Base-by-base conservation (phyloP, 352 stramenopile species). In the Pseudoperonospora humuli region DNA sequence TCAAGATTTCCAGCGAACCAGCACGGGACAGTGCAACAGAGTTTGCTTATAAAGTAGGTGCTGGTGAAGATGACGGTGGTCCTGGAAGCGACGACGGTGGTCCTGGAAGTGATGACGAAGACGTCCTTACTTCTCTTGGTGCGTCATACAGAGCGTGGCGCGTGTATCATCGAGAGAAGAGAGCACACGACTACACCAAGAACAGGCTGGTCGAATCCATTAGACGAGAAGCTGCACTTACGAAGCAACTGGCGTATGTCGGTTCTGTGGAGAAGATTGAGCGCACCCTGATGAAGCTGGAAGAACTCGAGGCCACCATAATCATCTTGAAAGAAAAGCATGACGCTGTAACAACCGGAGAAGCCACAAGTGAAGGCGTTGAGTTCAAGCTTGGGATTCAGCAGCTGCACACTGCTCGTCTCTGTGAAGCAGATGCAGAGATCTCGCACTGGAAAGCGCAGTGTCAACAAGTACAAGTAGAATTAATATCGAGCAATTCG, bases 161-260 rank as follows among this genome's bases (percentile, higher is more conserved):
- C 3, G 39, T 53, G 26, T 62, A 61, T 31, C 45, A 60, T 47
- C 40, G 54, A 39, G 57, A 67, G 31, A 67, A 67, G 28, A 40
- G 49, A 17, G 58, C 58, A 5, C 58, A 67, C 20, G 58, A 56
- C 21, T 64, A 64, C 44, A 67, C 54, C 23, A 67, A 61, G 32
- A 56, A 34, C 29, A 64, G 45, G 23, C 41, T 67, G 19, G 58
- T 61, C 14, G 49, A 39, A 15, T 27, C 29, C 7, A 47, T 64
- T 17, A 45, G 40, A 41, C 53, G 49, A 24, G 53, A 67, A 62
- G 10, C 44, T 29, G 26, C 23, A 9, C 28, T 60, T 21, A 10
- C 25, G 3, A 64, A 57, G 39, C 48, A 57, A 31, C 14, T 64
- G n/a, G 37, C 36, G 11, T 34, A 29, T 42, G 23, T 64, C 1